A percentile compares a stretch with the other conserved stretches of the same genome.
phyloP scores from a whole-genome alignment of 208 protist species.

The Borovskyia barvae region DNA sequence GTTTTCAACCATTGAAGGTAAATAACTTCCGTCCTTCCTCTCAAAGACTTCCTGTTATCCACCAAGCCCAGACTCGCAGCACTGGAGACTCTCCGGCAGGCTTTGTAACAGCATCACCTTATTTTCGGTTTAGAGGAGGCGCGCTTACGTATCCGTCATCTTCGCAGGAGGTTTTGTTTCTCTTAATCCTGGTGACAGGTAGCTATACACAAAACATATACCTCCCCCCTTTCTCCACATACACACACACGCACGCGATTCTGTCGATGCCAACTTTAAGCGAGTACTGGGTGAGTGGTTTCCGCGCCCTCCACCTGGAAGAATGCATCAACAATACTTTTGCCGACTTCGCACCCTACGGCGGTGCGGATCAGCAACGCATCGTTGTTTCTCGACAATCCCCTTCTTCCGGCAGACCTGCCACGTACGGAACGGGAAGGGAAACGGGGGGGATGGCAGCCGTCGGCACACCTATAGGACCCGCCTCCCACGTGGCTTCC shows the following conservation, averaged over 20 bases:
- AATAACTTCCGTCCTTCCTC: no score
- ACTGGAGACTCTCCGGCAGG: no score
- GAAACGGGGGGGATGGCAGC: background rate
- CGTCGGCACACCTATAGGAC: slow-evolving; percentile 16
- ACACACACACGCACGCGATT: background rate
- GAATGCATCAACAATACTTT: slow-evolving; percentile 69
- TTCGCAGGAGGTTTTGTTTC: background rate
- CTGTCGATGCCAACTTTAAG: slow-evolving; percentile 18
- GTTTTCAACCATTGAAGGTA: no score
- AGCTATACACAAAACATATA: no score
- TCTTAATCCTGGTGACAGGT: no score
- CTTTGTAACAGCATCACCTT: no score
- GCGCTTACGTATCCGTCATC: background rate
- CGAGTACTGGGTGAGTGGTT: slow-evolving; percentile 48
- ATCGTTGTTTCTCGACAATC: slow-evolving; percentile 46
- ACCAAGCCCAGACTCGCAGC: no score
- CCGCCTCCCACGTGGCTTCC: slow-evolving; percentile 15
- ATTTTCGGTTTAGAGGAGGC: background rate
- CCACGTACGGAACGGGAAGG: background rate
- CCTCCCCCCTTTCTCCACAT: background rate
- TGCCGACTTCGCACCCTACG: slow-evolving; percentile 79
- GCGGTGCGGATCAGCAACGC: slow-evolving; percentile 69
- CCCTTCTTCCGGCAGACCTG: slow-evolving; percentile 7
- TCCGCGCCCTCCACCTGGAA: slow-evolving; percentile 61
- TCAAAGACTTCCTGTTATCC: no score